These are phyloP conservation scores for Mortierella alpina DNA, from an alignment of 192 early-diverging fungal genomes.

Conservation along the genomic window DNA sequence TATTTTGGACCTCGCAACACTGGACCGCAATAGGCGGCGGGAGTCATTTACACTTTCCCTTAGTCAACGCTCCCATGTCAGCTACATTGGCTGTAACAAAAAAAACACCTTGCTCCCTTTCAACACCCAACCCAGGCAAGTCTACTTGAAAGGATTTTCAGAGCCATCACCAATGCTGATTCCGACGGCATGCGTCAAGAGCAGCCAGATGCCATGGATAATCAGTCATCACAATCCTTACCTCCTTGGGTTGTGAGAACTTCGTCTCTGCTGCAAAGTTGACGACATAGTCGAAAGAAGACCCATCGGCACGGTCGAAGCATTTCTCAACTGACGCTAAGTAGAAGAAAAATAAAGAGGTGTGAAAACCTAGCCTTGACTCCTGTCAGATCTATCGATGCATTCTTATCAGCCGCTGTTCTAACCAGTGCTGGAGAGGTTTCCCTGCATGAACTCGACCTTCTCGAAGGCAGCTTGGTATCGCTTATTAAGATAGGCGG, in stretches of 20 bases:
- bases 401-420: not conserved
- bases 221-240: slow-evolving; percentile 45
- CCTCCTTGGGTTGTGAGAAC: slow-evolving; percentile 86
- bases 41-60: no score
- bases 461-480: slow-evolving; percentile 75
- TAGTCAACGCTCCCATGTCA: no score
- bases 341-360: slow-evolving; percentile 6
- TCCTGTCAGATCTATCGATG: not conserved
- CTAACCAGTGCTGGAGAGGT: slow-evolving; percentile 78
- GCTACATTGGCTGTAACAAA: no score
- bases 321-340: slow-evolving; percentile 78
- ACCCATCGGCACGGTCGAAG: slow-evolving; percentile 75
- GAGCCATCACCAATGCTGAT: not conserved
- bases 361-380: no score
- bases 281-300: slow-evolving; percentile 90
- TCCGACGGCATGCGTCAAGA: not conserved
- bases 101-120: no score
- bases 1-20: no score
- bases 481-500: slow-evolving; percentile 73
- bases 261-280: slow-evolving; percentile 96
- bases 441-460: slow-evolving; percentile 84
- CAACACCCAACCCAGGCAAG: no score
- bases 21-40: no score
- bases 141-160: not conserved
- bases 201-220: not conserved